phyloP scores from a whole-genome alignment of 1,284 basidiomycete genomes.

The Gomphus sp. region DNA sequence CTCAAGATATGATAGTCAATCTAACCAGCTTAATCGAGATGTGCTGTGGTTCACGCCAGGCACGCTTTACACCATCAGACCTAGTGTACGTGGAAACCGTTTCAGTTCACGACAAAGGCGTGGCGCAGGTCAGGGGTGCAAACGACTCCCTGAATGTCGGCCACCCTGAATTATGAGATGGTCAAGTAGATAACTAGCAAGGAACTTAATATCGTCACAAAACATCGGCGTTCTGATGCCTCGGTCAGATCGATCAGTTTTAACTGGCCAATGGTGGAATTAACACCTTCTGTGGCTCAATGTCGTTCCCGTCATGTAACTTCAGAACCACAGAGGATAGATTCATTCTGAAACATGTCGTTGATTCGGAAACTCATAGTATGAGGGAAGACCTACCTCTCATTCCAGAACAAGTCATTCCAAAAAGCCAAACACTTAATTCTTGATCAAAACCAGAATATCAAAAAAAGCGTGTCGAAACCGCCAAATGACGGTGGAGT shows the following conservation, averaged over 20 bases:
- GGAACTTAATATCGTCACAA: not conserved
- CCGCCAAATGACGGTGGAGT: not conserved
- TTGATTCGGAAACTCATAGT: not conserved
- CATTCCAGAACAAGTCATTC: not conserved
- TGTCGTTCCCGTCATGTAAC: not conserved
- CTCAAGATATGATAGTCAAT: too few relatives aligned
- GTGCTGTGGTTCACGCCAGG: not conserved
- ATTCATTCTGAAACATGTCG: not conserved
- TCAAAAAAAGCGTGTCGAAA: not conserved
- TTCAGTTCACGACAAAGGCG: not conserved
- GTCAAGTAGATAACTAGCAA: not conserved
- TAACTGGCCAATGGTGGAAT: not conserved
- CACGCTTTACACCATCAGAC: not conserved
- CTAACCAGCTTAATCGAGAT: too few relatives aligned
- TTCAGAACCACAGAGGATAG: not conserved
- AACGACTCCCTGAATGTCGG: not conserved
- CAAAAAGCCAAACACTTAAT: not conserved
- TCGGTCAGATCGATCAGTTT: not conserved
- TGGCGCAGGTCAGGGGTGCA: not conserved
- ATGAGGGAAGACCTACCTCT: not conserved
- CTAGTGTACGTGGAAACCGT: not conserved
- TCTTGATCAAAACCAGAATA: not conserved
- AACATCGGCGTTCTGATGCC: not conserved
- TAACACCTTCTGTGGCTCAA: not conserved
- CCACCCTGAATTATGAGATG: not conserved